Evolutionary conservation across 1,139 yeast genomes (phyloP).

Genomic region (Nadsonia commutata): DNA sequence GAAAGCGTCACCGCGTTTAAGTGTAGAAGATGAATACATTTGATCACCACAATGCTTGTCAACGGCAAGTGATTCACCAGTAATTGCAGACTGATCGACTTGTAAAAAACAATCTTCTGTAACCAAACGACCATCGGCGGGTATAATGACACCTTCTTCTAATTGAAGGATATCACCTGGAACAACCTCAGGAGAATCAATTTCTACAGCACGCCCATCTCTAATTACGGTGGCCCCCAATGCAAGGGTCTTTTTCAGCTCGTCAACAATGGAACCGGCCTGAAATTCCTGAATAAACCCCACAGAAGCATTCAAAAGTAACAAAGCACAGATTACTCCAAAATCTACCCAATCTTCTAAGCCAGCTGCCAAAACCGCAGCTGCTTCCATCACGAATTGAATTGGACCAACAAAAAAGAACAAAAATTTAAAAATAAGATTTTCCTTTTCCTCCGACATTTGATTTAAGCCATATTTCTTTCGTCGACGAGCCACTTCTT

Average conservation of each 20-base stretch:
- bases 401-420: conserved; percentile 55
- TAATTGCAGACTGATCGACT: conserved; percentile 66
- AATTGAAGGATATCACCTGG: conserved; percentile 88
- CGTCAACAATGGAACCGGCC: conserved; percentile 94
- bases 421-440: conserved; percentile 41
- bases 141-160: conserved; percentile 90
- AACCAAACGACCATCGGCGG: conserved; percentile 88
- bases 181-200: conserved; percentile 70
- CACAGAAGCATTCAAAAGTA: conserved; percentile 39
- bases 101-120: conserved; percentile 35
- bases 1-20: conserved; percentile 68
- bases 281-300: conserved; percentile 64
- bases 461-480: conserved; percentile 50
- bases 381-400: conserved; percentile 58
- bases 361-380: conserved; percentile 54
- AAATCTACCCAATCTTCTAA: conserved; percentile 59
- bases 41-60: conserved; percentile 60
- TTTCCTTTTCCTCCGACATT: conserved; percentile 47
- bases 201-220: conserved; percentile 63
- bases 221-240: conserved; percentile 78
- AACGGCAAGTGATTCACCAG: conserved; percentile 72
- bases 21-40: conserved; percentile 62
- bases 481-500: conserved; percentile 42
- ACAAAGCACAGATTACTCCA: conserved; percentile 52
- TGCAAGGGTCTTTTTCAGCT: conserved; percentile 84